Evolutionary conservation across 176 grass and related monocot genomes (phyloP).

Genomic region (Miscanthus lutarioriparius): DNA sequence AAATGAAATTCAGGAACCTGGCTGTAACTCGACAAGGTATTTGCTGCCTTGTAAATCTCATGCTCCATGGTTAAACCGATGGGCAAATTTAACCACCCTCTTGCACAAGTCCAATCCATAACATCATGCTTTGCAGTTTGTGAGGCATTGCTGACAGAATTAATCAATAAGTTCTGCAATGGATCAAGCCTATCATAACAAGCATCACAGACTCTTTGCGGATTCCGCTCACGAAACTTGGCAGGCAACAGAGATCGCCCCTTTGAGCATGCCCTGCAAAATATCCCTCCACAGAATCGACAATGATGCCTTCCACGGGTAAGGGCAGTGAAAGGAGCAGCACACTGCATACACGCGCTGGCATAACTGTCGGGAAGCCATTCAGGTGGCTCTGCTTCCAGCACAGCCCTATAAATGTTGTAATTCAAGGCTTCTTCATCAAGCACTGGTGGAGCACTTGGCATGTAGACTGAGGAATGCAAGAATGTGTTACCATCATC

Average conservation of each 20-base stretch:
- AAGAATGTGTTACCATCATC: slow-evolving; percentile 60
- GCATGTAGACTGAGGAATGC: slow-evolving; percentile 73
- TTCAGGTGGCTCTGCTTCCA: slow-evolving; percentile 79
- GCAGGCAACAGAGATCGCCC: slow-evolving; percentile 69
- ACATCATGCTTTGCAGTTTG: slow-evolving; percentile 87
- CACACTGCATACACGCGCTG: slow-evolving; percentile 76
- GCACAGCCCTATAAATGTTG: slow-evolving; percentile 49
- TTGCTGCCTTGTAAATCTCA: slow-evolving; percentile 88
- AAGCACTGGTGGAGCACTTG: slow-evolving; percentile 71
- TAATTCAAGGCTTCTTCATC: slow-evolving; percentile 61
- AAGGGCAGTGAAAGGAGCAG: slow-evolving; percentile 63
- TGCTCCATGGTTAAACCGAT: slow-evolving; percentile 90
- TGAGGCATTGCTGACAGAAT: slow-evolving; percentile 71
- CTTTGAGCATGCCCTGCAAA: slow-evolving; percentile 75
- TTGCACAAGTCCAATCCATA: slow-evolving; percentile 77
- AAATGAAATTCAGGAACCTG: slow-evolving; percentile 42
- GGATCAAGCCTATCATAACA: slow-evolving; percentile 93
- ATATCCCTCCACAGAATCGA: slow-evolving; percentile 82
- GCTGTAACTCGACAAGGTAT: slow-evolving; percentile 60
- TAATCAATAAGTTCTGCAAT: slow-evolving; percentile 68
- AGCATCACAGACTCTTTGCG: slow-evolving; percentile 79
- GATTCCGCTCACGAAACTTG: slow-evolving; percentile 68
- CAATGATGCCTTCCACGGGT: slow-evolving; percentile 85
- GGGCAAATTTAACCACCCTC: slow-evolving; percentile 88
- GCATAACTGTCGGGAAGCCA: slow-evolving; percentile 83